Base-by-base conservation (phyloP, 805 yeast species). In the Lachancea sp. region DNA sequence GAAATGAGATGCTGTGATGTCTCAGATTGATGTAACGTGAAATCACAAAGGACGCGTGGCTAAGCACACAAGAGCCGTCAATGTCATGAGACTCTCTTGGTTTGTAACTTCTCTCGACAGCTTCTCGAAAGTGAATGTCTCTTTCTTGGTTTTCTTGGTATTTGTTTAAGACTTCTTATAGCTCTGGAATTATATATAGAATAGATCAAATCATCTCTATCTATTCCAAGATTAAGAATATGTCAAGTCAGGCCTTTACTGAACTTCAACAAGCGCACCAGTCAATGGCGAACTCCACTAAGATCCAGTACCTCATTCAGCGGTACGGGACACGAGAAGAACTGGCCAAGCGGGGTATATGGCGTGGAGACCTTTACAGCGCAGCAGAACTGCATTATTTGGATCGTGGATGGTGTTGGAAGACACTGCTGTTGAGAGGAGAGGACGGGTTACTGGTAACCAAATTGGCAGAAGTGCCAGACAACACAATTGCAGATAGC, bases 351-450 rank as follows among this genome's bases (percentile, higher is more conserved):
- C 49, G 55, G 26, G 66, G 66, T 8, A 49, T 62, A 3, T 62
- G 66, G 66, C 47, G 54, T 6, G 60, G 60, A 8, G 60, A 56
- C 29, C 36, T 62, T 11, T 62, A 62, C 42, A 45, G 32, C 30
- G 45, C 39, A 22, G 42, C 39, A 26, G 49, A 45, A n/a, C 32
- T 30, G 16, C 48, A 19, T 5, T 44, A 31, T 29, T 19, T 44
- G 41, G 52, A 53, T 10, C 48, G 66, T 40, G 62, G 64, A 13
- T 62, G 66, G 66, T 49, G 61, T 15, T 62, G 66, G 66, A 56
- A 52, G 41, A 54, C 59, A 8, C 38, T 62, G 27, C 51, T 57
- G 8, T 41, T 59, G 20, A 46, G 41, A 10, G 48, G 38, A 8
- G 50, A 47, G 13, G 41, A 49, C 18, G 53, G 49, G 32, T 37